Percentiles rank a stretch among this genome's conserved stretches.
Conservation (phyloP, 768 basidiomycete species). For the Brasilioporus rufonigricans region DNA sequence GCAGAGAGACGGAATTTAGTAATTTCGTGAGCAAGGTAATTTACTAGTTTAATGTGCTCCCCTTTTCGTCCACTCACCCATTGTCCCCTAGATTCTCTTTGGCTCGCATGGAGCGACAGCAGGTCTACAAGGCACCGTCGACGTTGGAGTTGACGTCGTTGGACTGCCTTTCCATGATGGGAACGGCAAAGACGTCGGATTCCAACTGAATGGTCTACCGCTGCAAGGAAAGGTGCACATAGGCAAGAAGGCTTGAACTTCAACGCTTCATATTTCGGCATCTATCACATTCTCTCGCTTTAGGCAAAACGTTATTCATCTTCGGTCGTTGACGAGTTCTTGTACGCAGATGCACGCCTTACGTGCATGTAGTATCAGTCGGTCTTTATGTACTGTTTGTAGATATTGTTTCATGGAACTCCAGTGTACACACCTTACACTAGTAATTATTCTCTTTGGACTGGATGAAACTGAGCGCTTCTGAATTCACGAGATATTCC, state of each 20-base stretch:
- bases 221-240: conserved; percentile 65
- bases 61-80: conserved; percentile 1
- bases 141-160: conserved; percentile 55
- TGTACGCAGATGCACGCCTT: conserved; percentile 10
- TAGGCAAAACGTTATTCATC: conserved; percentile 2
- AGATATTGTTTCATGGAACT: conserved; percentile 10
- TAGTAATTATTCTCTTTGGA: neutral
- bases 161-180: conserved; percentile 56
- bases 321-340: conserved; percentile 3
- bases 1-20: conserved; percentile 73
- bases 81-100: conserved; percentile 58
- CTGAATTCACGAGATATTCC: too few species aligned
- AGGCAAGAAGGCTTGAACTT: conserved; percentile 47
- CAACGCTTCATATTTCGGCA: neutral
- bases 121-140: conserved; percentile 62
- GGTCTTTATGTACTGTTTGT: conserved; percentile 16
- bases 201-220: conserved; percentile 63
- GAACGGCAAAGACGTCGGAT: conserved; percentile 37
- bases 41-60: neutral
- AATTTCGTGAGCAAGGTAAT: conserved; percentile 73
- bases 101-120: conserved; percentile 62
- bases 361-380: conserved; percentile 4
- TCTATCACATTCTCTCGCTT: neutral
- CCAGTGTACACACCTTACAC: neutral
- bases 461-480: neutral